Evolutionary conservation across 202 grass and related monocot genomes (phyloP), one percentile per base, ranked within the genome.

Genomic region (Sporobolus alterniflorus): DNA sequence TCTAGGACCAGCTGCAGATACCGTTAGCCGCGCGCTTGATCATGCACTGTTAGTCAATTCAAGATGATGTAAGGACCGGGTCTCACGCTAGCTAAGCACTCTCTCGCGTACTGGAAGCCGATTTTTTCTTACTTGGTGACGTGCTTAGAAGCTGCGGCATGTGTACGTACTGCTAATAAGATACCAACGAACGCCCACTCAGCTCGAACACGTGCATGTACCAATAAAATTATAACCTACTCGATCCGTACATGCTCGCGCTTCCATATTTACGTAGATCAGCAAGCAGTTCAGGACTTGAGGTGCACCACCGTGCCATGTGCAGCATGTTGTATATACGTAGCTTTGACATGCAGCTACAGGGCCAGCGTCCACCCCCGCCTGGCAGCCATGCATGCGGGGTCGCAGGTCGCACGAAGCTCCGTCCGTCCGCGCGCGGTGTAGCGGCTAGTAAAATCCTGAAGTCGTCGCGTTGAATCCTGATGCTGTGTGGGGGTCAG

Each of bases 21-120:
- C 10, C 20, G 49, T 55, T 55, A 56, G 49, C 7, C 71, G 33
- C 52, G 13, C 34, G 21, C 33, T 34, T 50, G 41, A 48, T 70
- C 14, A 30, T 54, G 50, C 28, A 20, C 36, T 31, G 68, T 49
- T 71, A 49, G 44, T 73, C 69, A 73, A 73, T n/a, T 73, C 29
- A 9, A 11, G 1, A 22, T 73, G 71, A 36, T 55, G 48, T 15
- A 54, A 34, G 48, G 71, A 73, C 30, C 48, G 71, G 71, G 30
- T 73, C 71, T 51, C 7, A 13, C 71, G 71, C 20, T 34, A 32
- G 36, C 54, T 29, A 18, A 11, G 15, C 25, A 11, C 5, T 55
- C 21, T 55, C 7, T 13, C 11, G 7, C 9, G 2, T 11, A 44
- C 2, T 11, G 2, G 42, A 44, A 11, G 7, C 11, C 11, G 11